Evolutionary conservation across 2,329 filamentous ascomycete species (phyloP).

Genomic region (Mariannaea elegans): DNA sequence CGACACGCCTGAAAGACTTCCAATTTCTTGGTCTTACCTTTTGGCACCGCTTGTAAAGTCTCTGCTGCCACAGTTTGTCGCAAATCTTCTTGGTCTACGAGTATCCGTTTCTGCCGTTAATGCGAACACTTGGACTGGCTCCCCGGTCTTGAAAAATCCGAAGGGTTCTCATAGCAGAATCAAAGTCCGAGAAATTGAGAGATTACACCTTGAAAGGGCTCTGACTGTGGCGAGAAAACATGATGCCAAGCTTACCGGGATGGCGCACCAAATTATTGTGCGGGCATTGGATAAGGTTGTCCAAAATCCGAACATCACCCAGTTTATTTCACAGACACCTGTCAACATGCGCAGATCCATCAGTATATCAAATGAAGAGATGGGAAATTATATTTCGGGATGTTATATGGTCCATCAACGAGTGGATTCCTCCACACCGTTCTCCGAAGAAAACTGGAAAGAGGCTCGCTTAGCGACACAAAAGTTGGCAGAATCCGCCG

Average conservation of each 20-base stretch:
- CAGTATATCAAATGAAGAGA: conserved; percentile 29
- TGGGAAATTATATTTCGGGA: conserved; percentile 27
- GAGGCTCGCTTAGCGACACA: conserved; percentile 23
- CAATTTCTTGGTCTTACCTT: conserved; percentile 37
- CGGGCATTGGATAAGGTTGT: conserved; percentile 33
- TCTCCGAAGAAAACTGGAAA: conserved; percentile 34
- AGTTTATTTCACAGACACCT: conserved; percentile 36
- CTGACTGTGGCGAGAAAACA: conserved; percentile 22
- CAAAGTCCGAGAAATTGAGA: conserved; percentile 26
- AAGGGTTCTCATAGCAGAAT: conserved; percentile 25
- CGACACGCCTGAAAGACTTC: conserved; percentile 34
- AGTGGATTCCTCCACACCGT: background rate
- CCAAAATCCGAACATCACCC: conserved; percentile 26
- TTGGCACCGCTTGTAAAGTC: conserved; percentile 28
- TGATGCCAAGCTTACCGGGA: conserved; percentile 33
- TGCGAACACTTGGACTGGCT: conserved; percentile 31
- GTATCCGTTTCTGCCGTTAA: conserved; percentile 21
- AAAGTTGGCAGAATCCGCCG: conserved; percentile 22
- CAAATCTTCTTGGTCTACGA: conserved; percentile 25
- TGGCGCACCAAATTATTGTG: conserved; percentile 30
- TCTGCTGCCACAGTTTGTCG: conserved; percentile 28
- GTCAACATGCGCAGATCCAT: conserved; percentile 36
- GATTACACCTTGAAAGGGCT: conserved; percentile 15
- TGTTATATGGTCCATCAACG: conserved; percentile 26
- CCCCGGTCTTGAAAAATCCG: conserved; percentile 23